Evolutionary conservation across 306 rosid genomes (phyloP).

Genomic region (Carpinus viminea): DNA sequence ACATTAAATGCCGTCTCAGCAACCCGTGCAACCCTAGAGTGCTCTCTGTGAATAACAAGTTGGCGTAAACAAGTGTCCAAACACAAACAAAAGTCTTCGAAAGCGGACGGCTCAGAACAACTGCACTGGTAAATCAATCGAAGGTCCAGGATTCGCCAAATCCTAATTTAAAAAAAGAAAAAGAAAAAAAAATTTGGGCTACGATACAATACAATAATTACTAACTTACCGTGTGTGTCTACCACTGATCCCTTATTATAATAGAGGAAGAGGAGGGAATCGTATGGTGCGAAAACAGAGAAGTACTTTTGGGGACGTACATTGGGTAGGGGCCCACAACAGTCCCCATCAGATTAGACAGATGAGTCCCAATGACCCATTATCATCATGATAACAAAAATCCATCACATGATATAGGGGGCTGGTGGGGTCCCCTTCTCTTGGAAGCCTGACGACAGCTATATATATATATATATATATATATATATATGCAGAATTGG

Average conservation of each 20-base stretch:
- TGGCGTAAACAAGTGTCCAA: constrained; percentile 38
- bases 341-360: constrained; percentile 38
- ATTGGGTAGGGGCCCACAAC: constrained; percentile 19
- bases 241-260: too few relatives aligned
- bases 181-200: too few relatives aligned
- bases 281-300: constrained; percentile 14
- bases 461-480: too few relatives aligned
- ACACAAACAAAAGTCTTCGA: not conserved
- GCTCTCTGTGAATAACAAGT: constrained; percentile 13
- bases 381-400: constrained; percentile 36
- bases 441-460: too few relatives aligned
- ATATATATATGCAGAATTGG: not conserved
- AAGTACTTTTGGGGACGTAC: constrained; percentile 26
- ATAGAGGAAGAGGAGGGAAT: constrained; percentile 2
- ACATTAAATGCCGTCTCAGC: constrained; percentile 40
- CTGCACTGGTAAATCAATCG: not conserved
- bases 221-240: too few relatives aligned
- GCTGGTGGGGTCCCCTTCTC: constrained; percentile 17
- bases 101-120: not conserved
- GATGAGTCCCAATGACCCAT: constrained; percentile 13
- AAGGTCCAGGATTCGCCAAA: not conserved
- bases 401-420: constrained; percentile 27
- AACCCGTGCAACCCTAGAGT: constrained; percentile 33
- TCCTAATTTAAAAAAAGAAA: too few relatives aligned
- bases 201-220: too few relatives aligned